phyloP scores from a whole-genome alignment of 345 rosid species.

The Eucalyptus viminalis region DNA sequence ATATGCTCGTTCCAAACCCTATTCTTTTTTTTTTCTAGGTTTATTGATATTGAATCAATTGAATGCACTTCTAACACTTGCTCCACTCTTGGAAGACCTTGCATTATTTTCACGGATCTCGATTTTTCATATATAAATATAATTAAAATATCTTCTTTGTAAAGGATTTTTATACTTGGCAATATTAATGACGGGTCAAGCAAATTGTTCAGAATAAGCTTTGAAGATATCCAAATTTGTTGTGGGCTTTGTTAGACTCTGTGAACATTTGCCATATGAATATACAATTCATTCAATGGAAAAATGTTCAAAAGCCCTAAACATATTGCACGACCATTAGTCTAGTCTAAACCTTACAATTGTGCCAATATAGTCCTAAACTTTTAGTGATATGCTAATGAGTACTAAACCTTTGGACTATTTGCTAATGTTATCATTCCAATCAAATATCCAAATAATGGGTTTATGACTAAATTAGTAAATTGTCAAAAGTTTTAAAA shows the following conservation, averaged over 20 bases:
- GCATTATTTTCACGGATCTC: accelerated
- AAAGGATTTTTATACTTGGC: not conserved
- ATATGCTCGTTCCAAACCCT: not conserved
- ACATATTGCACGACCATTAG: accelerated
- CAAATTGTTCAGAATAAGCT: not conserved
- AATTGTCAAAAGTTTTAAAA: not conserved
- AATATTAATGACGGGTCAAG: not conserved
- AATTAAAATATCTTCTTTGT: not conserved
- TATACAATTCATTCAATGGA: not conserved
- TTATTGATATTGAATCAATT: not conserved
- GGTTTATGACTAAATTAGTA: not conserved
- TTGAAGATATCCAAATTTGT: not conserved
- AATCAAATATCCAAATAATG: no score
- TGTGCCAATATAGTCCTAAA: not conserved
- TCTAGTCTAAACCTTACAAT: not conserved
- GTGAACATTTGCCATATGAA: not conserved
- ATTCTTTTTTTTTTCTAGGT: not conserved
- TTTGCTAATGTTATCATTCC: not conserved
- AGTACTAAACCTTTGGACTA: not conserved
- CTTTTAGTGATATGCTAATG: not conserved
- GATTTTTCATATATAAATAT: not conserved
- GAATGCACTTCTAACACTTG: not conserved
- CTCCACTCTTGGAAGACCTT: not conserved
- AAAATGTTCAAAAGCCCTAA: not conserved
- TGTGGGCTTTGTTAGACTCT: not conserved